Evolutionary conservation across 345 rosid species (phyloP).

Genomic region (Brassica nigra): DNA sequence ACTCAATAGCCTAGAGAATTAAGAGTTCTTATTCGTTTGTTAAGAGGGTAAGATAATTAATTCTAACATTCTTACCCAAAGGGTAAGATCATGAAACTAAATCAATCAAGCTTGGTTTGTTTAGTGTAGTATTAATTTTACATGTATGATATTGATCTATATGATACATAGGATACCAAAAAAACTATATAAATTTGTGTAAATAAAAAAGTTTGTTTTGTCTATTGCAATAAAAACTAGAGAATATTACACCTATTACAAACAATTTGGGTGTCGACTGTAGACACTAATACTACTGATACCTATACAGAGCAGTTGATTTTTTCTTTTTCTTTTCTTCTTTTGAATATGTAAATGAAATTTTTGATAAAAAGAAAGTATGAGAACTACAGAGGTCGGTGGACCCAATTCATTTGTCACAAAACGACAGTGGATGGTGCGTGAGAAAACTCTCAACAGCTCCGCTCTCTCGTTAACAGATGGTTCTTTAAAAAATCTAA

Average conservation of each 20-base stretch:
- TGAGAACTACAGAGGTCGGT: slow-evolving; percentile 63
- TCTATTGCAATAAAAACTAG: not conserved
- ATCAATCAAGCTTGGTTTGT: slow-evolving; percentile 15
- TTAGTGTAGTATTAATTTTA: not conserved
- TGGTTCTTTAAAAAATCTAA: not conserved
- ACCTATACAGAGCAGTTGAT: slow-evolving; percentile 41
- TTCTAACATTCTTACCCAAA: too few relatives aligned
- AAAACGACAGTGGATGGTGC: slow-evolving; percentile 66
- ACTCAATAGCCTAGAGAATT: slow-evolving; percentile 14
- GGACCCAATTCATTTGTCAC: slow-evolving; percentile 75
- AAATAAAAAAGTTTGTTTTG: not conserved
- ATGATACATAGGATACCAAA: slow-evolving; percentile 27
- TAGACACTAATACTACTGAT: slow-evolving; percentile 51
- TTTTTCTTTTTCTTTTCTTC: not conserved
- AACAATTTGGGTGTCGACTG: slow-evolving; percentile 50
- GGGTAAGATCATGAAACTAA: not conserved
- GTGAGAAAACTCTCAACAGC: slow-evolving; percentile 65
- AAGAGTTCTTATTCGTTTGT: slow-evolving; percentile 1
- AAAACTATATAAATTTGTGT: not conserved
- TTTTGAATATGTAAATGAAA: slow-evolving; percentile 13
- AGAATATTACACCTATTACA: not conserved
- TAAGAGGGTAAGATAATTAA: not conserved
- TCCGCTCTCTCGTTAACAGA: slow-evolving; percentile 29
- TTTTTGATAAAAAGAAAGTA: slow-evolving; percentile 25
- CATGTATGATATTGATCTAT: not conserved